Conservation (phyloP, 352 stramenopile species). For the Pythium myriotylum region DNA sequence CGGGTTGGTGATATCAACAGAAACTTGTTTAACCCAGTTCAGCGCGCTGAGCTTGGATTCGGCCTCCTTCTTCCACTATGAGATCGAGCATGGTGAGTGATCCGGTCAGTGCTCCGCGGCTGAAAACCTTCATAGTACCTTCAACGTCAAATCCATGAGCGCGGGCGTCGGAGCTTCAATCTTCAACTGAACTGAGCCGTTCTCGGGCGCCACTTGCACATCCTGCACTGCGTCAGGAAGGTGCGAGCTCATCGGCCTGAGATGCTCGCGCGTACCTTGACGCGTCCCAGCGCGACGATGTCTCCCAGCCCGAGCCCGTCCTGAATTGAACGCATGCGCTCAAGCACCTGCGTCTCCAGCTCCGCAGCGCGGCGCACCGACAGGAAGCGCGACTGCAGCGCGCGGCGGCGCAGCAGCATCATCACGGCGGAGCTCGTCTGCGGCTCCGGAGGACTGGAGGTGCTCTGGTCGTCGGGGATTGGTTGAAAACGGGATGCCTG, state of each 20-base stretch:
- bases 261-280: slow-evolving; percentile 54
- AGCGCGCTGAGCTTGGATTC: slow-evolving; percentile 50
- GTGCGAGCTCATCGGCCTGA: slow-evolving; percentile 2
- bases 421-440: slow-evolving; percentile 17
- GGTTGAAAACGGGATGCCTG: slow-evolving; percentile 10
- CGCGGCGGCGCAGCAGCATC: slow-evolving; percentile 21
- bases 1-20: slow-evolving; percentile 66
- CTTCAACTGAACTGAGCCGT: slow-evolving; percentile 65
- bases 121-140: slow-evolving; percentile 34
- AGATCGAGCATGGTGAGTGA: neutral
- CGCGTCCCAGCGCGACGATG: slow-evolving; percentile 72
- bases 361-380: slow-evolving; percentile 68
- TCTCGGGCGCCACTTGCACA: slow-evolving; percentile 45
- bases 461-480: slow-evolving; percentile 10
- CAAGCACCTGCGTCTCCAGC: slow-evolving; percentile 78
- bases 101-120: neutral
- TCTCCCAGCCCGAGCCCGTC: slow-evolving; percentile 76
- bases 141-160: slow-evolving; percentile 66
- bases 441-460: slow-evolving; percentile 3
- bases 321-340: slow-evolving; percentile 64
- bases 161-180: slow-evolving; percentile 71
- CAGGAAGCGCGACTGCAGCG: slow-evolving; percentile 29
- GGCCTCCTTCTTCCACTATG: slow-evolving; percentile 71
- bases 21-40: slow-evolving; percentile 72
- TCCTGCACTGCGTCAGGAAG: slow-evolving; percentile 36